Evolutionary conservation across 176 grass and related monocot species (phyloP), one percentile per base, ranked within the genome.

Genomic region (Echinochloa phyllopogon): DNA sequence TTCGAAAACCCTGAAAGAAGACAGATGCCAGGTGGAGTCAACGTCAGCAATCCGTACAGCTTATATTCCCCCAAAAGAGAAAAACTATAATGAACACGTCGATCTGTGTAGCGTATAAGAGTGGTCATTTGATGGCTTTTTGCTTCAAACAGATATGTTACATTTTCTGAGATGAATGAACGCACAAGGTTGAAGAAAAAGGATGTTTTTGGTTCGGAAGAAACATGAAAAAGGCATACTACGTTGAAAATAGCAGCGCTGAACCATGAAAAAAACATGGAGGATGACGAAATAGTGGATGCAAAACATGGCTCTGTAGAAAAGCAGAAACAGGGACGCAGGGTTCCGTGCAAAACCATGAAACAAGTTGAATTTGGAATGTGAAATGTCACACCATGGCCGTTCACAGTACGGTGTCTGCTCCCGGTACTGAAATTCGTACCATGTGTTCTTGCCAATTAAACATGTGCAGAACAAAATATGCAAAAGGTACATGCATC

Each of bases 1-100:
- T 98, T 1, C 91, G 86, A 0, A 98, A 98, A 62, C 96, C 96
- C 96, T 98, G 57, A 38, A 69, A 70, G n/a, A 49, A 70, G 17
- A 74, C 3, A 11, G 57, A 60, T 20, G 17, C 58, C 1, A 51
- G n/a, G 63, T 39, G 51, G 76, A 58, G 8, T 50, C 40, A 83
- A 39, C 7, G 8, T 57, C 40, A 83, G 47, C 7, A 36, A 59
- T 75, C 43, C 23, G 73, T 15, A n/a, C 18, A 42, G 7, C 10
- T 65, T 57, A 36, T n/a, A n/a, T n/a, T n/a, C n/a, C n/a, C n/a
- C n/a, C n/a, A n/a, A n/a, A n/a, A n/a, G 21, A 44, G 23, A 57
- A 63, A 49, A 40, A 10, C 2, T 11, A 36, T 10, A 37, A 52
- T 10, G 55, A 43, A 65, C 52, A 80, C 21, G 20, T 41, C 13